Conservation (phyloP, 129 eudicot species). For the Heracleum sosnowskyi region DNA sequence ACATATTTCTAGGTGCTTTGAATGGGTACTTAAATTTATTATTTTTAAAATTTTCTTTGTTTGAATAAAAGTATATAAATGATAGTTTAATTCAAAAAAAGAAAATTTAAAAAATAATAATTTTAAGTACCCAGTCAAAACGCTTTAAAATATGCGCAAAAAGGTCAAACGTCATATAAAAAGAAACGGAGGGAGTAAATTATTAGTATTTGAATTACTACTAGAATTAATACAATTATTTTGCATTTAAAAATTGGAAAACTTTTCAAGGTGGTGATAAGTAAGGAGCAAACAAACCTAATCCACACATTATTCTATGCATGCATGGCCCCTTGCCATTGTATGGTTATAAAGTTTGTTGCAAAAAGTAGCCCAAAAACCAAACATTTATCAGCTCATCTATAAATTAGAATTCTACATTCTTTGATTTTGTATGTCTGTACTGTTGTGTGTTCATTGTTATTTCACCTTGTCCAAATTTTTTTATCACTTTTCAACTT, state of each 20-base stretch:
- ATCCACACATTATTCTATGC: slow-evolving; percentile 6
- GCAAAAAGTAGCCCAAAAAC: not conserved
- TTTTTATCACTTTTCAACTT: not conserved
- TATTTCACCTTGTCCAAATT: not conserved
- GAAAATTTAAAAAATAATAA: too few relatives aligned
- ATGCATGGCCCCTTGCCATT: slow-evolving; percentile 1
- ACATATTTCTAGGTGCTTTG: too few relatives aligned
- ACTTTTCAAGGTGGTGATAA: not conserved
- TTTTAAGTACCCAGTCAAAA: too few relatives aligned
- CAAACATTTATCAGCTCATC: not conserved
- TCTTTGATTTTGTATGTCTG: not conserved
- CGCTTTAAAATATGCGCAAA: too few relatives aligned
- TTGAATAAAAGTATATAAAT: too few relatives aligned
- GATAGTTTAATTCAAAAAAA: too few relatives aligned
- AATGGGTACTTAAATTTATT: too few relatives aligned
- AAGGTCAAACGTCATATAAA: too few relatives aligned
- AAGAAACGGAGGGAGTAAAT: too few relatives aligned
- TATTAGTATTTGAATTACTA: too few relatives aligned
- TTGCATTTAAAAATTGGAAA: not conserved
- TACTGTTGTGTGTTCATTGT: not conserved
- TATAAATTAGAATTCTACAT: not conserved
- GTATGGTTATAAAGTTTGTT: not conserved
- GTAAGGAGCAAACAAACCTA: not conserved
- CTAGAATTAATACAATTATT: not conserved
- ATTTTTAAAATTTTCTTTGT: too few relatives aligned